These are phyloP conservation scores for Rhizopus delemar DNA, from an alignment of 371 early-diverging fungal species.

Conservation along the genomic window DNA sequence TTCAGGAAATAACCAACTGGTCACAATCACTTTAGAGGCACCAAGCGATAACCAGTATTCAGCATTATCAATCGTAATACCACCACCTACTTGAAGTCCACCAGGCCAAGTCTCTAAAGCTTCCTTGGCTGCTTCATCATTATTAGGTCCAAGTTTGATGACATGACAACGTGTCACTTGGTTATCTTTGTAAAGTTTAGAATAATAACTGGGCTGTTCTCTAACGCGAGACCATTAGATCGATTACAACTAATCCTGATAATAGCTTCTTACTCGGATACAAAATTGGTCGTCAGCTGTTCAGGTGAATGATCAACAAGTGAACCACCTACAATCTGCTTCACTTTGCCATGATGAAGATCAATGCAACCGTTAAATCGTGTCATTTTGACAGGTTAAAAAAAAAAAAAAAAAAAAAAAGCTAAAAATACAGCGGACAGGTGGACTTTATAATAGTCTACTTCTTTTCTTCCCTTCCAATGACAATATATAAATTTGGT, in stretches of 20 bases:
- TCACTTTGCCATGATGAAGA: constrained; percentile 94
- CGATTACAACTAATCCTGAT: neutral
- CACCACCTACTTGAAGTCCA: constrained; percentile 94
- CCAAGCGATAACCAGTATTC: constrained; percentile 82
- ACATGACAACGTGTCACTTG: constrained; percentile 87
- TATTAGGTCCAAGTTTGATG: constrained; percentile 90
- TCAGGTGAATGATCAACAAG: constrained; percentile 69
- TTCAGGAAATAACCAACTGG: constrained; percentile 89
- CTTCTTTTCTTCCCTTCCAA: constrained; percentile 1
- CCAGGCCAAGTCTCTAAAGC: constrained; percentile 86
- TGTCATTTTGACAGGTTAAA: constrained; percentile 36
- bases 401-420: constrained; percentile 8
- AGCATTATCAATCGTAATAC: constrained; percentile 87
- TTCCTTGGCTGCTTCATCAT: constrained; percentile 84
- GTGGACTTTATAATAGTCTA: neutral
- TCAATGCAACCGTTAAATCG: constrained; percentile 95
- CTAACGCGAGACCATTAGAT: constrained; percentile 34
- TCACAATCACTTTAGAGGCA: constrained; percentile 92
- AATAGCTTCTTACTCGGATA: constrained; percentile 62
- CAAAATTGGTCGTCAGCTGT: constrained; percentile 87
- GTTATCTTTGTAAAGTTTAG: constrained; percentile 74
- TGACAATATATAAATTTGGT: constrained; percentile 55
- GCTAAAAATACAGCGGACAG: neutral
- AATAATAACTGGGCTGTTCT: constrained; percentile 78
- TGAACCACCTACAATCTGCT: constrained; percentile 96